A percentile compares a stretch with the other conserved stretches of the same genome.
These are phyloP conservation scores for Pleoardoris graminearum DNA, from an alignment of 2,329 filamentous ascomycete species.

Conservation along the genomic window DNA sequence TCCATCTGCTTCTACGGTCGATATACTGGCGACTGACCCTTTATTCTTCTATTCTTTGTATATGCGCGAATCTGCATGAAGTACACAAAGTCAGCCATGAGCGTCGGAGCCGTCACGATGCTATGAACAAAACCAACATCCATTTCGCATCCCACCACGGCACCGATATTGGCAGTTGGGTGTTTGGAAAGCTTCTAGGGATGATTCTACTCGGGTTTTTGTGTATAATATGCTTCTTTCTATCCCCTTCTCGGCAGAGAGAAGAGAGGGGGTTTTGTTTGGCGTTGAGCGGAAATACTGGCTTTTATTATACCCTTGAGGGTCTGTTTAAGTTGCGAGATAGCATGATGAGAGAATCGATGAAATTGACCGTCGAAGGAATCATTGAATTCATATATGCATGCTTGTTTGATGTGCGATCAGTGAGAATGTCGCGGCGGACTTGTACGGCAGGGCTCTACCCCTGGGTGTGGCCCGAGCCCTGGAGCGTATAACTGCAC, in stretches of 20 bases:
- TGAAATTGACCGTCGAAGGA: neutral
- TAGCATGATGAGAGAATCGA: neutral
- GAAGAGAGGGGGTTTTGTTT: conserved; percentile 14
- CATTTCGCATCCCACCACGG: neutral
- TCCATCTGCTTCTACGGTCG: conserved; percentile 3
- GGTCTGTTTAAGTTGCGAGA: conserved; percentile 5
- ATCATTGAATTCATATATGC: neutral
- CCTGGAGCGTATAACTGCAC: neutral
- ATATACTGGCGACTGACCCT: neutral
- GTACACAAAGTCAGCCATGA: conserved; percentile 9
- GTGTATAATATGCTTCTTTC: conserved; percentile 18
- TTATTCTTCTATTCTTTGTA: conserved; percentile 11
- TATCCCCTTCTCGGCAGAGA: neutral
- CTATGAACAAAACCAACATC: conserved; percentile 11
- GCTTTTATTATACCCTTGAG: conserved; percentile 33
- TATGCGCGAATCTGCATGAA: conserved; percentile 8
- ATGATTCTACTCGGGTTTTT: conserved; percentile 8
- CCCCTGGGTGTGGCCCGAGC: neutral
- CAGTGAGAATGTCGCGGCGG: no score
- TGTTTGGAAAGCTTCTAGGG: conserved; percentile 2
- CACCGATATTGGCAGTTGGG: conserved; percentile 1
- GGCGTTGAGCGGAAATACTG: conserved; percentile 13
- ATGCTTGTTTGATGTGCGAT: no score
- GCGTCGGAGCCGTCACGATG: conserved; percentile 1
- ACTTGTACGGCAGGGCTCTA: no score